A percentile compares a stretch with the other conserved stretches of the same genome.
These are phyloP conservation scores for Amanita polypyramis DNA, from an alignment of 768 basidiomycete species.

Conservation along the genomic window DNA sequence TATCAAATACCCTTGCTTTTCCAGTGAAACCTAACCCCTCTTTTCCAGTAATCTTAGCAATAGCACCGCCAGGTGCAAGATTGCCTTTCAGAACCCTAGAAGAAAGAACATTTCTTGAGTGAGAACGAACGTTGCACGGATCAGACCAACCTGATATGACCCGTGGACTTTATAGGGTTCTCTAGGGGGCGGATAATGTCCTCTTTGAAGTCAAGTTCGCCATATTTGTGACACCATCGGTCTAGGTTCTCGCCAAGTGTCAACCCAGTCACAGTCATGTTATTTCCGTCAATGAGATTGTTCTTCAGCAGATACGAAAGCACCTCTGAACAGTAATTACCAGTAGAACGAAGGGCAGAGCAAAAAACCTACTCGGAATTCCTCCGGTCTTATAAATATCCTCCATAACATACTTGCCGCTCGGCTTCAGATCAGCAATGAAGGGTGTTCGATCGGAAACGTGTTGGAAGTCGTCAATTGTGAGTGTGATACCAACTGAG, in stretches of 20 bases:
- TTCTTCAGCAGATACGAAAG: constrained; percentile 79
- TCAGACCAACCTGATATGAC: constrained; percentile 69
- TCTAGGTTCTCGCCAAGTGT: constrained; percentile 91
- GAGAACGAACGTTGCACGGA: not conserved
- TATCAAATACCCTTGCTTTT: constrained; percentile 87
- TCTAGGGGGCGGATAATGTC: constrained; percentile 82
- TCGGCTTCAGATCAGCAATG: constrained; percentile 93
- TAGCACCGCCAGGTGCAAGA: constrained; percentile 90
- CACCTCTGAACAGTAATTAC: constrained; percentile 43
- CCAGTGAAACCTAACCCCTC: constrained; percentile 86
- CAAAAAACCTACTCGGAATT: constrained; percentile 67
- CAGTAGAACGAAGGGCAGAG: not conserved
- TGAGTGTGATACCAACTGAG: constrained; percentile 83
- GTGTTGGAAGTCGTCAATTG: constrained; percentile 85
- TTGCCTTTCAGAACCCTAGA: constrained; percentile 82
- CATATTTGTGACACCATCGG: constrained; percentile 72
- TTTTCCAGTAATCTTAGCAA: constrained; percentile 95
- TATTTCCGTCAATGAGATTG: constrained; percentile 83
- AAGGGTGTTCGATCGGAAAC: constrained; percentile 92
- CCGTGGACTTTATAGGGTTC: constrained; percentile 81
- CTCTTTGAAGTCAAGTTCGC: constrained; percentile 65
- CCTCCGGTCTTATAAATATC: constrained; percentile 94
- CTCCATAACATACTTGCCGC: constrained; percentile 98
- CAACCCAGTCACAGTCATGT: constrained; percentile 82
- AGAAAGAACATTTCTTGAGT: constrained; percentile 8